Conservation (phyloP, 371 early-diverging fungal genomes). For the Phascolomyces articulosus region DNA sequence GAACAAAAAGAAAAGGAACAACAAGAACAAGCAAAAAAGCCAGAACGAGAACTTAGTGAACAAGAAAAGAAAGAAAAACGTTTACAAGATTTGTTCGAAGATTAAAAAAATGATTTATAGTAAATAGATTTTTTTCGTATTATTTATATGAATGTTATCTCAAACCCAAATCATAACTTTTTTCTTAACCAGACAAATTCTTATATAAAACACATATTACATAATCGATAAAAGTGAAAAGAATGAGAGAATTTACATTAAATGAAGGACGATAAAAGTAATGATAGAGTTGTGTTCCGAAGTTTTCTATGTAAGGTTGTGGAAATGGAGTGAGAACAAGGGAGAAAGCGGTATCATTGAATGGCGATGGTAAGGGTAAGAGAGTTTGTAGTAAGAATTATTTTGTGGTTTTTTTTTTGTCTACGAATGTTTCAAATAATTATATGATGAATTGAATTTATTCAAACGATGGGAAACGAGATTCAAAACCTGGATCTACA, state of each 20-base stretch:
- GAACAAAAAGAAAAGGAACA: not conserved
- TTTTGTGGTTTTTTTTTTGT: not conserved
- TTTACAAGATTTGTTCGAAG: constrained; percentile 25
- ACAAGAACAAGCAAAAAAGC: not conserved
- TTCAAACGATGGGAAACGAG: constrained; percentile 51
- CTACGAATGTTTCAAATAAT: too few species aligned
- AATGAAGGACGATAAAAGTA: not conserved
- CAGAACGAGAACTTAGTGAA: not conserved
- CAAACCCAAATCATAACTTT: too few species aligned
- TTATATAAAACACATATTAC: not conserved
- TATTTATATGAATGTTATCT: not conserved
- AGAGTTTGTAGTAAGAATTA: not conserved
- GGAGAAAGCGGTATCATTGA: not conserved
- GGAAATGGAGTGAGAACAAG: not conserved
- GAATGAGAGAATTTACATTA: not conserved
- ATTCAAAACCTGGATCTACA: constrained; percentile 50
- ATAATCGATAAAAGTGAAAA: not conserved
- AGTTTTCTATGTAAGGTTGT: not conserved
- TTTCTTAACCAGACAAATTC: too few species aligned
- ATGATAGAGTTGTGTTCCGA: not conserved
- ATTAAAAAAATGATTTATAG: constrained; percentile 9
- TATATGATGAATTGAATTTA: not conserved
- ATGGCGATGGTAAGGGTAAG: not conserved
- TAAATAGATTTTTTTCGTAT: not conserved
- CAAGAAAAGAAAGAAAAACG: constrained; percentile 8